phyloP scores from a whole-genome alignment of 208 protist species.

The Acanthamoeba lenticulata region DNA sequence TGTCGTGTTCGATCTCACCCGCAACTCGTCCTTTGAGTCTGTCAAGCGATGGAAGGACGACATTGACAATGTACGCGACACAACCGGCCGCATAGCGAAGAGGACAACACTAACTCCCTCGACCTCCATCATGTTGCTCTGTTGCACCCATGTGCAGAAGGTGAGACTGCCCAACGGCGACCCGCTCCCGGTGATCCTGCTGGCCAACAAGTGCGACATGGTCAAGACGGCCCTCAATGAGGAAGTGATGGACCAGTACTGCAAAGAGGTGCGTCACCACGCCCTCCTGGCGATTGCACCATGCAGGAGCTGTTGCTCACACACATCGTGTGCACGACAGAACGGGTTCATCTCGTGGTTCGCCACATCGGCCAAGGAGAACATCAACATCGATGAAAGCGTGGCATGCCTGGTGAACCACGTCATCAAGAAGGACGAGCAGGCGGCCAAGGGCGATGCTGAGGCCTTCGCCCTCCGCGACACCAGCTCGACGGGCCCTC shows the following conservation, averaged over 20 bases:
- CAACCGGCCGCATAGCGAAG: too few relatives aligned
- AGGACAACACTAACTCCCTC: conserved; percentile 2
- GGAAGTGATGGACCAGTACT: conserved; percentile 82
- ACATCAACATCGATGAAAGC: conserved; percentile 85
- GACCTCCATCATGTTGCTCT: neutral
- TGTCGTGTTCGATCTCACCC: conserved; percentile 89
- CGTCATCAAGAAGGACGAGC: conserved; percentile 6
- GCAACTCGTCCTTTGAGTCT: conserved; percentile 85
- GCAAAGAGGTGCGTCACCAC: conserved; percentile 70
- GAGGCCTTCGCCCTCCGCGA: neutral
- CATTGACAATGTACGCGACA: conserved; percentile 79
- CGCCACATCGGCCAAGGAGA: conserved; percentile 86
- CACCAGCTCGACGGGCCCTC: neutral
- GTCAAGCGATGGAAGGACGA: conserved; percentile 87
- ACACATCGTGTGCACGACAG: neutral
- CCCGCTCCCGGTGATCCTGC: conserved; percentile 82
- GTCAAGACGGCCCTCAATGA: conserved; percentile 78
- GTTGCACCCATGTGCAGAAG: conserved; percentile 65
- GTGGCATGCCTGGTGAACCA: conserved; percentile 78
- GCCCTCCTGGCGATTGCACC: conserved; percentile 65
- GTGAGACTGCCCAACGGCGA: conserved; percentile 78
- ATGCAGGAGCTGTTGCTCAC: conserved; percentile 58
- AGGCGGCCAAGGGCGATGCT: neutral
- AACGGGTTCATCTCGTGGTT: conserved; percentile 64
- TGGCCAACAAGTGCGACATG: conserved; percentile 87